Base-by-base conservation (phyloP, 2,329 filamentous ascomycete genomes). In the Pleomassaria siparia region DNA sequence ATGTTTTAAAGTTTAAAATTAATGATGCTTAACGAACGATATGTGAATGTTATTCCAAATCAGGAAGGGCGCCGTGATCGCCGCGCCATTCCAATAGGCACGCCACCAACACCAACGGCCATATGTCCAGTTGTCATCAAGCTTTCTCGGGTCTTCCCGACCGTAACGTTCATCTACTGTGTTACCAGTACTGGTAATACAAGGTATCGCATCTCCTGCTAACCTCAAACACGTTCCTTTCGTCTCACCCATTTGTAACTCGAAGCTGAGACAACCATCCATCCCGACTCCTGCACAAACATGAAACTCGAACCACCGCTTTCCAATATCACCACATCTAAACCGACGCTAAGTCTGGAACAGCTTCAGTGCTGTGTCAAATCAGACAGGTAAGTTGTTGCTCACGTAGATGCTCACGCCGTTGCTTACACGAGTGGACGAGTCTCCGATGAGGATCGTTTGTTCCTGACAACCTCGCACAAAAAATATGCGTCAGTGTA, bases 241-340 rank as follows among this genome's bases (percentile, higher is more conserved):
- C n/a, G 51, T 52, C 44, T 50, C 54, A 55, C 25, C n/a, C 28
- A 51, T 50, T 33, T 45, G 43, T 22, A 47, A 53, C 47, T 20
- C 7, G 26, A 13, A 20, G 8, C 16, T 22, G 24, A 39, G 33
- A 40, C 36, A 20, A 9, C 29, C 15, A 40, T 43, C 22, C 15
- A 40, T 44, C 33, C 41, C 16, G 21, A 26, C 8, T 37, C 26
- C 21, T 40, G 50, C 44, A 50, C 49, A 37, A 43, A 47, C 36
- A 26, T 54, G 55, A 57, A 55, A 60, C 53, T 63, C 63, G 63
- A 61, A 53, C 62, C 63, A 64, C 58, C 53, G 56, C 3, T 15
- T 8, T 3, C 15, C 20, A 4, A 37, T 22, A 37, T n/a, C 13
- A 3, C 18, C 29, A 18, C 35, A 29, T 29, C 12, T 37, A 20